phyloP scores from a whole-genome alignment of 73 alveolate species.

The Symbiodinium natans region DNA sequence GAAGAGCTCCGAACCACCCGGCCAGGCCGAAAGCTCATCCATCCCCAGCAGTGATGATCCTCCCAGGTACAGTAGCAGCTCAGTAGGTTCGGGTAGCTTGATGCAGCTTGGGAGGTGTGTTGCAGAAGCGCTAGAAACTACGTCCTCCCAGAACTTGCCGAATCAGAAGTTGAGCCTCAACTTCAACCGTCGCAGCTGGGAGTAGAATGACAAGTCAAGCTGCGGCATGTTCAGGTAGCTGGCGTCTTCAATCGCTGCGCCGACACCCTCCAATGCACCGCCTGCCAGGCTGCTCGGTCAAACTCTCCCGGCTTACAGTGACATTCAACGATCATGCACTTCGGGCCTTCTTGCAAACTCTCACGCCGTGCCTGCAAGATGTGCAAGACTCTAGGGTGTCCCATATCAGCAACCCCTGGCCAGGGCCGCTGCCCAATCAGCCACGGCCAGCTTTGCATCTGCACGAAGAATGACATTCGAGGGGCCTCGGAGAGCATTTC shows the following conservation, averaged over 20 bases:
- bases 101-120: neutral
- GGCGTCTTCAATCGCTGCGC: no score
- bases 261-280: no score
- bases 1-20: constrained; percentile 79
- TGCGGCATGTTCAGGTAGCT: no score
- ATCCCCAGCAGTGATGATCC: constrained; percentile 34
- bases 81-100: no score
- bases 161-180: neutral
- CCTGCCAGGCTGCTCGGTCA: no score
- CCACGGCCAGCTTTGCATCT: constrained; percentile 72
- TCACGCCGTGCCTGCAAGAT: neutral
- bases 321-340: no score
- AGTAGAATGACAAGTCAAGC: no score
- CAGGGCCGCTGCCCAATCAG: constrained; percentile 48
- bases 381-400: no score
- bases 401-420: neutral
- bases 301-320: no score
- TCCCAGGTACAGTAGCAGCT: neutral
- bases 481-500: neutral
- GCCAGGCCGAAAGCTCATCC: constrained; percentile 10
- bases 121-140: no score
- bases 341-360: neutral
- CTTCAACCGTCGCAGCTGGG: no score
- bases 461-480: constrained; percentile 1
- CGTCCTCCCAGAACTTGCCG: neutral